A percentile compares a stretch with the other conserved stretches of the same genome.
phyloP scores from a whole-genome alignment of 805 yeast species.

The Lachancea nothofagi region DNA sequence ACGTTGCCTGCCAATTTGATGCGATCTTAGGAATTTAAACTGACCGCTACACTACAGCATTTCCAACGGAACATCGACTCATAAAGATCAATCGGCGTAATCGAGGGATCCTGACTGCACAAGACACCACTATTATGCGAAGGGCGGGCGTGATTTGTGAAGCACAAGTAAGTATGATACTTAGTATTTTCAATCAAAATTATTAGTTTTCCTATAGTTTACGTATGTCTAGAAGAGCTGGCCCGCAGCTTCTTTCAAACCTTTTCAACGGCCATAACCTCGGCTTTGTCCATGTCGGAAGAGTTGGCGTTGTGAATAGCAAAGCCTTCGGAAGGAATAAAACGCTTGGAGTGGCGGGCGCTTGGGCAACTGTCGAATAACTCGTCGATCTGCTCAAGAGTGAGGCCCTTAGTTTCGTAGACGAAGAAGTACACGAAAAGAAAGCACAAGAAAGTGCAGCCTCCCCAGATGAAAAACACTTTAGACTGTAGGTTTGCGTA shows the following conservation, averaged over 20 bases:
- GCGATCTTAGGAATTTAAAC: not conserved
- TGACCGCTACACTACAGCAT: too few species aligned
- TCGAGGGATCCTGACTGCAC: too few species aligned
- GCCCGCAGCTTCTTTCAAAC: conserved; percentile 4
- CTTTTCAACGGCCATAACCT: conserved; percentile 14
- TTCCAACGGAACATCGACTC: too few species aligned
- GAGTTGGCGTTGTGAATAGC: conserved; percentile 4
- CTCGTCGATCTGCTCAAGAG: conserved; percentile 76
- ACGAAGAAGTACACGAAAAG: conserved; percentile 68
- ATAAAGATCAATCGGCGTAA: too few species aligned
- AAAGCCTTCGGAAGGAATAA: conserved; percentile 13
- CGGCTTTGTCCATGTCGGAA: conserved; percentile 14
- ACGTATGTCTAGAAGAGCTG: not conserved
- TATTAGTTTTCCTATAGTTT: too few species aligned
- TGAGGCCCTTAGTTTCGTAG: conserved; percentile 74
- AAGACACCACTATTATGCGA: too few species aligned
- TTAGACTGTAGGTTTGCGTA: conserved; percentile 65
- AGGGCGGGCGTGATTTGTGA: too few species aligned
- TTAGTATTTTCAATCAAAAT: too few species aligned
- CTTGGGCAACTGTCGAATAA: conserved; percentile 12
- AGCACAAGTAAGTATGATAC: too few species aligned
- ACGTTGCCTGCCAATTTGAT: not conserved
- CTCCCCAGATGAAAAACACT: conserved; percentile 55
- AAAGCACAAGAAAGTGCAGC: conserved; percentile 51
- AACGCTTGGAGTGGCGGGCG: conserved; percentile 16